Conservation (phyloP, 192 early-diverging fungal genomes). For the Funneliformis geosporum region DNA sequence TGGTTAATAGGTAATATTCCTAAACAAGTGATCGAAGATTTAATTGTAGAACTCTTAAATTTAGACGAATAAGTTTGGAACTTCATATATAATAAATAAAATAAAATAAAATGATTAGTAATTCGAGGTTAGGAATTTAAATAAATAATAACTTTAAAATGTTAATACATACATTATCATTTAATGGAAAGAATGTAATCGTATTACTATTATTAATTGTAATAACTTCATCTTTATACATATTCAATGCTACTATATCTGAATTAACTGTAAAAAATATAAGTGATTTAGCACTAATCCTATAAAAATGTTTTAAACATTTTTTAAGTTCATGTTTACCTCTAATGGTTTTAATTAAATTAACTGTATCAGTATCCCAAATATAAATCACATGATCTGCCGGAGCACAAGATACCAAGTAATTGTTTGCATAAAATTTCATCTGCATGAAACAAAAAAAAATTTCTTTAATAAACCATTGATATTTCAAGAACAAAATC, state of each 20-base stretch:
- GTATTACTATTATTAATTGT: slow-evolving; percentile 60
- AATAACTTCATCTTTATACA: slow-evolving; percentile 63
- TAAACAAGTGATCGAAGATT: slow-evolving; percentile 55
- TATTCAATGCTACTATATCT: slow-evolving; percentile 57
- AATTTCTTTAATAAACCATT: background rate
- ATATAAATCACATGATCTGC: slow-evolving; percentile 59
- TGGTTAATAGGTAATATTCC: slow-evolving; percentile 58
- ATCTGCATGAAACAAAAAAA: slow-evolving; percentile 38
- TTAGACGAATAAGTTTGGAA: slow-evolving; percentile 58
- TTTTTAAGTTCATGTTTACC: slow-evolving; percentile 32
- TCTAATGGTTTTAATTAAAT: slow-evolving; percentile 55
- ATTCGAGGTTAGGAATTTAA: background rate
- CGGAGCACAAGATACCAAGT: slow-evolving; percentile 55
- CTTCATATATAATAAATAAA: slow-evolving; percentile 36
- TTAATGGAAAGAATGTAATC: slow-evolving; percentile 60
- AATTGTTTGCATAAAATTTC: slow-evolving; percentile 58
- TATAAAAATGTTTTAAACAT: background rate
- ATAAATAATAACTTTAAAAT: background rate
- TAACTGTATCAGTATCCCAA: slow-evolving; percentile 52
- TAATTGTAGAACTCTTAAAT: slow-evolving; percentile 58
- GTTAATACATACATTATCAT: slow-evolving; percentile 53
- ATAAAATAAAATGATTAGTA: background rate
- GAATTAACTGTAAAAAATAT: slow-evolving; percentile 26
- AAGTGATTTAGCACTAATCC: background rate
- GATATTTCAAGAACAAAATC: background rate